Conservation (phyloP, 140 eudicot genomes). For the Senecio squalidus region DNA sequence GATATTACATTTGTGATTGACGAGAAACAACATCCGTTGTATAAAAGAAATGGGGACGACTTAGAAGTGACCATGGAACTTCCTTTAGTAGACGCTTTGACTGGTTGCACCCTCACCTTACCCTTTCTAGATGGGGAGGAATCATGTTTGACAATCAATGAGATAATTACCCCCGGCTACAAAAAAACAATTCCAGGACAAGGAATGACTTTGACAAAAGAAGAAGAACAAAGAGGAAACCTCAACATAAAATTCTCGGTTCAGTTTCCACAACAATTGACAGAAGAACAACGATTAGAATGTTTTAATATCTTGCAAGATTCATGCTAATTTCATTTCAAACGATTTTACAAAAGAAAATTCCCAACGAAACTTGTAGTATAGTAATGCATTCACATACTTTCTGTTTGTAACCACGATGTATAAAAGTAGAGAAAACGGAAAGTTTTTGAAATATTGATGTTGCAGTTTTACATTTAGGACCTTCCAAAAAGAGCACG, state of each 20-base stretch:
- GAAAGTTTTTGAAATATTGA: background rate
- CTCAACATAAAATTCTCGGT: conserved; percentile 48
- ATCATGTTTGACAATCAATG: conserved; percentile 39
- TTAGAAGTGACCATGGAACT: conserved; percentile 42
- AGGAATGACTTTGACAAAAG: conserved; percentile 58
- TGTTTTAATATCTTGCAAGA: conserved; percentile 39
- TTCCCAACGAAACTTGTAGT: background rate
- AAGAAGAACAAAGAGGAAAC: conserved; percentile 49
- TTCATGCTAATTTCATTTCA: conserved; percentile 28
- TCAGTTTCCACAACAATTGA: conserved; percentile 50
- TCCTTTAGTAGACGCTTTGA: conserved; percentile 56
- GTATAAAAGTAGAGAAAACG: conserved; percentile 16
- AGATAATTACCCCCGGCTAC: conserved; percentile 58
- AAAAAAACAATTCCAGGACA: conserved; percentile 47
- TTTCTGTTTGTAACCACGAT: background rate
- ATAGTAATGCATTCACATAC: conserved; percentile 9
- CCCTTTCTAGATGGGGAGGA: conserved; percentile 47
- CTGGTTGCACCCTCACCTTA: conserved; percentile 50
- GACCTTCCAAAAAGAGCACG: conserved; percentile 66
- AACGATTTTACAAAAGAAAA: background rate
- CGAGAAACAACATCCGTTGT: conserved; percentile 50
- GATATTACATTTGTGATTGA: conserved; percentile 46
- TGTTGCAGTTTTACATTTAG: conserved; percentile 11
- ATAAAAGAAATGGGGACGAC: conserved; percentile 50
- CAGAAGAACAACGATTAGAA: conserved; percentile 41